Conservation (phyloP, 192 early-diverging fungal genomes). For the Coemansia sp. region DNA sequence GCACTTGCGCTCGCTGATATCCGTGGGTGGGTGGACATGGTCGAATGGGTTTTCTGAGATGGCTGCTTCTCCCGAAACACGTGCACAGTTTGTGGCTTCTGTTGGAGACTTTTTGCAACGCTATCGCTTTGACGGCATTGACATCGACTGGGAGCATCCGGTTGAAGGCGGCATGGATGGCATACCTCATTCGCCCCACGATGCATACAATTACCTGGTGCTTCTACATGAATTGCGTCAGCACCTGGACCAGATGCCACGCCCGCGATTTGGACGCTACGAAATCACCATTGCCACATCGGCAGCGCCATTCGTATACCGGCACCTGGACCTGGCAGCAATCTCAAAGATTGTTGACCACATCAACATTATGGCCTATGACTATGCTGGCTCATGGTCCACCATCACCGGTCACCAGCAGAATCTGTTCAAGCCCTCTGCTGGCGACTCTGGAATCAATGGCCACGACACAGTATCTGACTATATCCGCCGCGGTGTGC, state of each 20-base stretch:
- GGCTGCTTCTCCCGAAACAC: slow-evolving; percentile 49
- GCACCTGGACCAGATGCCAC: slow-evolving; percentile 56
- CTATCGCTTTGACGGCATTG: slow-evolving; percentile 56
- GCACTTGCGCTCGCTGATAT: slow-evolving; percentile 66
- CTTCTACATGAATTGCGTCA: slow-evolving; percentile 72
- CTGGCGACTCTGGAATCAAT: slow-evolving; percentile 59
- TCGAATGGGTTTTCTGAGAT: slow-evolving; percentile 68
- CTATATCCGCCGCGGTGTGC: slow-evolving; percentile 72
- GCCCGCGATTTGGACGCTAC: slow-evolving; percentile 54
- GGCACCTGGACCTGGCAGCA: slow-evolving; percentile 57
- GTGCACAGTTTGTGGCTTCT: slow-evolving; percentile 62
- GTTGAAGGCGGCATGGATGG: slow-evolving; percentile 62
- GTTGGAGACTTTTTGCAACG: slow-evolving; percentile 43
- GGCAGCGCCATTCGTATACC: slow-evolving; percentile 62
- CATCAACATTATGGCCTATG: slow-evolving; percentile 95
- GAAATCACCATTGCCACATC: slow-evolving; percentile 69
- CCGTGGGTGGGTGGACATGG: slow-evolving; percentile 79
- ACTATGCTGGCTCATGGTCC: slow-evolving; percentile 69
- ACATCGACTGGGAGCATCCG: slow-evolving; percentile 82
- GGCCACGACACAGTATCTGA: slow-evolving; percentile 65
- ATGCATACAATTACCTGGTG: slow-evolving; percentile 74
- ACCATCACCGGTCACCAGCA: slow-evolving; percentile 77
- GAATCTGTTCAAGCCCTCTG: slow-evolving; percentile 67
- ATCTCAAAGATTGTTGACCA: slow-evolving; percentile 67
- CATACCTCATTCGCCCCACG: slow-evolving; percentile 61